phyloP scores from a whole-genome alignment of 2,329 filamentous ascomycete genomes.

The Alternaria triticina region DNA sequence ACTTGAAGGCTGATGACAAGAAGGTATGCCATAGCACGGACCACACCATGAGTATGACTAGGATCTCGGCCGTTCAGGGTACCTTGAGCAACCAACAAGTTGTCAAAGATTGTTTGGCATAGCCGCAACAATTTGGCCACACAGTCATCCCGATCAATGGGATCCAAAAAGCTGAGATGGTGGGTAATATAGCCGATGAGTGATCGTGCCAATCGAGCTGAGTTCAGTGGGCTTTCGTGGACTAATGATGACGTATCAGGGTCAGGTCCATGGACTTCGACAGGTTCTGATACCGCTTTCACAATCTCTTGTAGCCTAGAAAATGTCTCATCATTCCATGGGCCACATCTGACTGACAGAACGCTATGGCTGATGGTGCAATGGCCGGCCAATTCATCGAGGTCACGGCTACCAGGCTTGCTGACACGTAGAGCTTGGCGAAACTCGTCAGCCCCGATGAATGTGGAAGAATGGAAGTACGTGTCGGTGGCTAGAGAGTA shows the following conservation, averaged over 20 bases:
- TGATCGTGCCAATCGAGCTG: constrained; percentile 49
- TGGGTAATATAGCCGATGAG: constrained; percentile 58
- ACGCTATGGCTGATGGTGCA: constrained; percentile 47
- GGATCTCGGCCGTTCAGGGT: background rate
- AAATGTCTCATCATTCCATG: constrained; percentile 63
- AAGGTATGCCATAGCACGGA: constrained; percentile 36
- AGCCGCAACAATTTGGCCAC: constrained; percentile 52
- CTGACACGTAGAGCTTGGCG: constrained; percentile 48
- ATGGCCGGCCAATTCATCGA: constrained; percentile 52
- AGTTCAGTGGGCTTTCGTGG: constrained; percentile 7
- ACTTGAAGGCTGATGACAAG: constrained; percentile 41
- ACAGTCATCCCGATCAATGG: constrained; percentile 59
- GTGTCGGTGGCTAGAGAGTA: constrained; percentile 57
- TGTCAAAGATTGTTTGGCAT: constrained; percentile 44
- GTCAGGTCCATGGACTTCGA: background rate
- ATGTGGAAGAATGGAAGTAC: constrained; percentile 63
- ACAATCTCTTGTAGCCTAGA: constrained; percentile 40
- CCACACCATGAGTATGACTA: background rate
- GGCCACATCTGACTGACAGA: constrained; percentile 53
- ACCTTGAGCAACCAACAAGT: constrained; percentile 22
- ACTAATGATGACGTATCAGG: background rate
- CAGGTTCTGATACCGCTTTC: constrained; percentile 9
- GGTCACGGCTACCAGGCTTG: constrained; percentile 37
- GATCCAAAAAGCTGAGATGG: constrained; percentile 60
- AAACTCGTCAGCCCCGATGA: constrained; percentile 65